These are phyloP conservation scores for Starmerella floris DNA, from an alignment of 805 yeast genomes.

Conservation along the genomic window DNA sequence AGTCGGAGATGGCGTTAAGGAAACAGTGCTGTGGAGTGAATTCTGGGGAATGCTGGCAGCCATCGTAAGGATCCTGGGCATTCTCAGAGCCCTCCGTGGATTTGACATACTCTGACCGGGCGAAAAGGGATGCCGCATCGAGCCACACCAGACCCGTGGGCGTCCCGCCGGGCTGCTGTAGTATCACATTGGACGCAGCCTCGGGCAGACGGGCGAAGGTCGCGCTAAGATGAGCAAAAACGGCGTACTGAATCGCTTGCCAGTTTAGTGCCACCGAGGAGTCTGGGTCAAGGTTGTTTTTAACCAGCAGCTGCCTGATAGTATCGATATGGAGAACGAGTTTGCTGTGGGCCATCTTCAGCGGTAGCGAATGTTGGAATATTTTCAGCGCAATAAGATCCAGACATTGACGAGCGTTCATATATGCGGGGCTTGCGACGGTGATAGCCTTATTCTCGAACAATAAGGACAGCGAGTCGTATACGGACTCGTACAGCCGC, in stretches of 20 bases:
- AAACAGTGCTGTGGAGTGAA: conserved; percentile 11
- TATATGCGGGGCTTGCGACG: conserved; percentile 2
- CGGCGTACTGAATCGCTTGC: conserved; percentile 49
- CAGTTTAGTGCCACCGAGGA: conserved; percentile 31
- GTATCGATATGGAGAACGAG: conserved; percentile 51
- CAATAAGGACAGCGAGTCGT: conserved; percentile 37
- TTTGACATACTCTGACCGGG: conserved; percentile 7
- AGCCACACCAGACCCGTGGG: conserved; percentile 20
- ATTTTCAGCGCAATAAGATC: conserved; percentile 55
- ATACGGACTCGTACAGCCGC: conserved; percentile 40
- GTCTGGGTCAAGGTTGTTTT: conserved; percentile 22
- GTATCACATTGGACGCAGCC: conserved; percentile 1
- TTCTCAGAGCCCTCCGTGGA: neutral
- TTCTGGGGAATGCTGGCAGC: neutral
- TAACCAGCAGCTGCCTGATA: conserved; percentile 29
- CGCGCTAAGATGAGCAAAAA: conserved; percentile 38
- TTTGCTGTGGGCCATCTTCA: conserved; percentile 42
- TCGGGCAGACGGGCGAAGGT: neutral
- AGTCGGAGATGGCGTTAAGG: conserved; percentile 13
- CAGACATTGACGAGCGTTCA: conserved; percentile 29
- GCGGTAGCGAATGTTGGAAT: conserved; percentile 41
- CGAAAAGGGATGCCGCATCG: conserved; percentile 32
- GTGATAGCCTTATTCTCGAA: conserved; percentile 23
- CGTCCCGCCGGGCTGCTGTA: conserved; percentile 9
- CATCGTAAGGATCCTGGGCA: neutral